A percentile compares a stretch with the other conserved stretches of the same genome.
These are phyloP conservation scores for Solanum gracilifrons DNA, from an alignment of 257 asterid species.

Conservation along the genomic window DNA sequence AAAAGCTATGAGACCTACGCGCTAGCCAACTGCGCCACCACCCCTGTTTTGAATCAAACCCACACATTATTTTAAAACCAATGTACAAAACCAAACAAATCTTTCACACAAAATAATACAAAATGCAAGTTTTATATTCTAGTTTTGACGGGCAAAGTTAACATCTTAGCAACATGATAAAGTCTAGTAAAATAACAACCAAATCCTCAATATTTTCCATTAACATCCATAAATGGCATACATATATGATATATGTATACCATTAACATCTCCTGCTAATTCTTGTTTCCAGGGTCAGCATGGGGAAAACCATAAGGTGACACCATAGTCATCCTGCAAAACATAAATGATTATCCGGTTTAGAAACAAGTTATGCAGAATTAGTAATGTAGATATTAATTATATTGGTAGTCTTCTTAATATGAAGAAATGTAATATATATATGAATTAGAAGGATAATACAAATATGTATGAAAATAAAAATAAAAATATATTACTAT, in stretches of 20 bases:
- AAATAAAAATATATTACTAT: no score
- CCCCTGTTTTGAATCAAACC: constrained; percentile 22
- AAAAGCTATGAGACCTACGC: constrained; percentile 96
- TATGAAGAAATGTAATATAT: background rate
- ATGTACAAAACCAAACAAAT: background rate
- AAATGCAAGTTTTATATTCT: background rate
- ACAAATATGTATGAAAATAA: background rate
- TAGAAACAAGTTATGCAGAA: no score
- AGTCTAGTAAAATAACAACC: background rate
- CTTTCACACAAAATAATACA: background rate
- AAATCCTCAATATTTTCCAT: background rate
- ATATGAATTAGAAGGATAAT: no score
- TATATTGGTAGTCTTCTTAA: no score
- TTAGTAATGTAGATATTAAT: no score
- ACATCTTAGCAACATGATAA: background rate
- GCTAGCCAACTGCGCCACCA: constrained; percentile 99
- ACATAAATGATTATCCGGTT: no score
- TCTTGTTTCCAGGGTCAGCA: background rate
- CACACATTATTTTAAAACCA: background rate
- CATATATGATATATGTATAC: background rate
- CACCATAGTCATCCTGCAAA: background rate
- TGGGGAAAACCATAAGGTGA: background rate
- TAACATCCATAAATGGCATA: background rate
- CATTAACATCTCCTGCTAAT: no score
- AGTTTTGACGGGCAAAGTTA: background rate